Base-by-base conservation (phyloP, 768 basidiomycete genomes). In the Suillus subaureus region DNA sequence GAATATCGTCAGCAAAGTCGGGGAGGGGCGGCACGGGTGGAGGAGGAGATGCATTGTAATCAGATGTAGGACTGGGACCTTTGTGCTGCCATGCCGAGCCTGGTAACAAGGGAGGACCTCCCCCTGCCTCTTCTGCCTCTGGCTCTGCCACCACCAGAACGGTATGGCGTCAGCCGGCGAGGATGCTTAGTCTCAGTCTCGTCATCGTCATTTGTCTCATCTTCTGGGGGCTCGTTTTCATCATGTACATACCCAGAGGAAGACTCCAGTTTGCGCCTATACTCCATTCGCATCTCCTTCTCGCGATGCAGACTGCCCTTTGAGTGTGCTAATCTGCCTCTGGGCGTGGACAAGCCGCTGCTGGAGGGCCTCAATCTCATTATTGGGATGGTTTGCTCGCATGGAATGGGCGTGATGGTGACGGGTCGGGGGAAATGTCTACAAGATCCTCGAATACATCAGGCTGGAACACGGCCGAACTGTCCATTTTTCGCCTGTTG, bases 301-400 rank as follows among this genome's bases (percentile, higher is more conserved):
- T 96, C 94, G 65, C 93, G 83, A 71, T 88, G 87, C 61, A 96
- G 75, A 1, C 89, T 88, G 57, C 89, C 86, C 72, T 93, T n/a
- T 92, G 66, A 96, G 85, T 18, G 93, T 94, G 67, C 82, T 85
- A 71, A 96, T 89, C 72, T 94, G 93, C 66, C 94, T 82, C 75
- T 96, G 93, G 5, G 94, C 92, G 75, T 95, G 93, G 13, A 92
- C 90, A 42, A 96, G 82, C 33, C 89, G 83, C 72, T 94, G 90
- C 66, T 93, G 89, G 16, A 95, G 79, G 0, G 88, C 86, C 70
- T 95, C 93, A 47, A 94, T 87, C 75, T 94, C 93, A 72, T 89
- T 91, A 74, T 80, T 87, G 11, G 90, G 91, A 70, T 90, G 91
- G 71, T 87, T n/a, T 92, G 11, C 89, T 83, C 18, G 89, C 84